A percentile compares a stretch with the other conserved stretches of the same genome.
phyloP scores from a whole-genome alignment of 2,329 filamentous ascomycete genomes.

The Talaromyces sp. region DNA sequence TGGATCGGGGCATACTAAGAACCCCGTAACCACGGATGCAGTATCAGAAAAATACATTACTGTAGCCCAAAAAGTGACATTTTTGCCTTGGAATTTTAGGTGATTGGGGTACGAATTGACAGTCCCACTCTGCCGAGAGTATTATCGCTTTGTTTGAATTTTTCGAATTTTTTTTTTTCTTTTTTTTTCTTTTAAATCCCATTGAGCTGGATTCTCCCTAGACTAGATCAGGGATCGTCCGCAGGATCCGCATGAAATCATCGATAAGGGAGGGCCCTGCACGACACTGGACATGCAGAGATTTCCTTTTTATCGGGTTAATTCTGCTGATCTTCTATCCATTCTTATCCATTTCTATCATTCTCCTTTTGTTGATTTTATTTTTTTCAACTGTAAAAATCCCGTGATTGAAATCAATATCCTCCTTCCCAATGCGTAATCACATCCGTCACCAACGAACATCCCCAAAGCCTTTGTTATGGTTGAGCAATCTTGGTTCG shows the following conservation, averaged over 20 bases:
- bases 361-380: not conserved
- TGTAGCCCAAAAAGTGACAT: not conserved
- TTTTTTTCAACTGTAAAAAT: not conserved
- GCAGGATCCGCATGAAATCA: slow-evolving; percentile 2
- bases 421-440: too few species aligned
- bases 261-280: slow-evolving; percentile 6
- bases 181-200: not conserved
- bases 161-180: not conserved
- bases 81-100: not conserved
- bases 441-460: too few species aligned
- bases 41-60: not conserved
- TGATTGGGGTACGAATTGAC: not conserved
- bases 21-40: not conserved
- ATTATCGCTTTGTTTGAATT: not conserved
- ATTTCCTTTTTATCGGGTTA: not conserved
- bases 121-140: too few species aligned
- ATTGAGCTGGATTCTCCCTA: too few species aligned
- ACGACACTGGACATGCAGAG: not conserved
- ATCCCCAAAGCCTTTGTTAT: too few species aligned
- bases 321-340: too few species aligned
- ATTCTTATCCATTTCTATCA: not conserved
- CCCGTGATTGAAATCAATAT: too few species aligned
- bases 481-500: too few species aligned
- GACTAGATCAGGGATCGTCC: not conserved
- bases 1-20: not conserved